A percentile compares a stretch with the other conserved stretches of the same genome.
These are phyloP conservation scores for Syncephalastrum contaminatum DNA, from an alignment of 371 early-diverging fungal genomes.

Conservation along the genomic window DNA sequence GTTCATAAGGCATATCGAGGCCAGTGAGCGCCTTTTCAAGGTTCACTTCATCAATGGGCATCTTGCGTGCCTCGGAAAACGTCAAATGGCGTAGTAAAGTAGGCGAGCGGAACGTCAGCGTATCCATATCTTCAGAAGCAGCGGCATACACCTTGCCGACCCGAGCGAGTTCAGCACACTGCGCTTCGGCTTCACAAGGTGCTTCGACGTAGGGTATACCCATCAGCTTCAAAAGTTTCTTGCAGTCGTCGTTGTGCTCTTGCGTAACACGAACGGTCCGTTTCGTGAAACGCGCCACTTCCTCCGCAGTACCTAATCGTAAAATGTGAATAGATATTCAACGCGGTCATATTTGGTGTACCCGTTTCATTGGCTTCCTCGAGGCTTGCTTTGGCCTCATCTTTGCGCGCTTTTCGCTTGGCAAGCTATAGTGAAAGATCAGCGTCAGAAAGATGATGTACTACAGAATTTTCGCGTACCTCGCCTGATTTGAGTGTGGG, in stretches of 20 bases:
- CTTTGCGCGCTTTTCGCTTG: slow-evolving; percentile 84
- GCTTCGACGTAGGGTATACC: slow-evolving; percentile 98
- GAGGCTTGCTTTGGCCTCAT: slow-evolving; percentile 78
- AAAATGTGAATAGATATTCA: no score
- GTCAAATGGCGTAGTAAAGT: slow-evolving; percentile 95
- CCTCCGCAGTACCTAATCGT: slow-evolving; percentile 69
- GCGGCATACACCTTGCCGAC: slow-evolving; percentile 95
- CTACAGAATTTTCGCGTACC: slow-evolving; percentile 38
- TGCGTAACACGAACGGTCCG: slow-evolving; percentile 94
- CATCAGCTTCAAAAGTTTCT: slow-evolving; percentile 90
- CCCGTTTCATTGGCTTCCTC: slow-evolving; percentile 89
- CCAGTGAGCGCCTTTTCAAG: slow-evolving; percentile 85
- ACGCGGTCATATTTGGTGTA: slow-evolving; percentile 17
- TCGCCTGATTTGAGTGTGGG: slow-evolving; percentile 95
- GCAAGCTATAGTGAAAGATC: slow-evolving; percentile 59
- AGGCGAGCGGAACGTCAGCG: slow-evolving; percentile 95
- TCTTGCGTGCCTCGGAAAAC: slow-evolving; percentile 89
- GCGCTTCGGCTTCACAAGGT: slow-evolving; percentile 99
- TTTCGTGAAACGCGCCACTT: slow-evolving; percentile 87
- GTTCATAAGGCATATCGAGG: slow-evolving; percentile 71
- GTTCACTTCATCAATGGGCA: slow-evolving; percentile 93
- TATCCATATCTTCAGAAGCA: slow-evolving; percentile 99
- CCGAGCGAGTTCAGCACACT: slow-evolving; percentile 94
- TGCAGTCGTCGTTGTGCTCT: slow-evolving; percentile 96
- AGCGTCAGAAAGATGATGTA: not conserved